These are phyloP conservation scores for Aspergillus mulundensis DNA, from an alignment of 495 filamentous ascomycete species.

Conservation along the genomic window DNA sequence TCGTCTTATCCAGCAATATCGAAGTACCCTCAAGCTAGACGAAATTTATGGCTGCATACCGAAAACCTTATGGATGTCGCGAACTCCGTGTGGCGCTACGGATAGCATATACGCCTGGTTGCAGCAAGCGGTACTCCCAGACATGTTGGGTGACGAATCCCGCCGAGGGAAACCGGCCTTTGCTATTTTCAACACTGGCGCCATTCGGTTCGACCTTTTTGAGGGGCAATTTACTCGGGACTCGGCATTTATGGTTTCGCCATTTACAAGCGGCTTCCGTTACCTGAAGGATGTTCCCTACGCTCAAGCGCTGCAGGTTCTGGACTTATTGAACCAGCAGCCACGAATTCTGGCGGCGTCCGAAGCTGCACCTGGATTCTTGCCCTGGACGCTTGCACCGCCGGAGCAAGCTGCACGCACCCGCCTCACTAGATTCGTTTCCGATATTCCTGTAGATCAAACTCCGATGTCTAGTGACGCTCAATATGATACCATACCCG, in stretches of 20 bases:
- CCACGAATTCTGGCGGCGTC: conserved; percentile 48
- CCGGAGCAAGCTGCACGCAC: conserved; percentile 33
- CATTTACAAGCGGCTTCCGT: conserved; percentile 78
- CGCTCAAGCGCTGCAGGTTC: conserved; percentile 61
- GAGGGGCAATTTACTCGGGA: conserved; percentile 85
- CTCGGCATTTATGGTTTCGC: conserved; percentile 77
- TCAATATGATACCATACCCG: conserved; percentile 53
- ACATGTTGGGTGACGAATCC: conserved; percentile 49
- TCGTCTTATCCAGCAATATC: conserved; percentile 61
- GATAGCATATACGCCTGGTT: conserved; percentile 80
- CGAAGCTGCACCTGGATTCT: conserved; percentile 14
- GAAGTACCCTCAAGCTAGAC: conserved; percentile 69
- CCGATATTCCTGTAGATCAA: conserved; percentile 16
- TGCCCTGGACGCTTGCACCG: conserved; percentile 28
- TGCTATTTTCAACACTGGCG: conserved; percentile 81
- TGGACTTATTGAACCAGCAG: conserved; percentile 70
- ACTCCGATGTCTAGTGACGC: conserved; percentile 21
- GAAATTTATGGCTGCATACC: conserved; percentile 78
- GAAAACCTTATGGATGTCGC: conserved; percentile 71
- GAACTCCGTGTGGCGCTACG: conserved; percentile 63
- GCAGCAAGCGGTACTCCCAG: conserved; percentile 66
- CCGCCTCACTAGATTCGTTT: not conserved
- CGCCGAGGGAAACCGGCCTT: conserved; percentile 54
- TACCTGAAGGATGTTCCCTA: conserved; percentile 79
- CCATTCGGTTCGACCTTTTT: conserved; percentile 93